Percentiles rank a stretch among this genome's conserved stretches.
These are phyloP conservation scores for Colletotrichum plurivorum DNA, from an alignment of 2,329 filamentous ascomycete species.

Conservation along the genomic window DNA sequence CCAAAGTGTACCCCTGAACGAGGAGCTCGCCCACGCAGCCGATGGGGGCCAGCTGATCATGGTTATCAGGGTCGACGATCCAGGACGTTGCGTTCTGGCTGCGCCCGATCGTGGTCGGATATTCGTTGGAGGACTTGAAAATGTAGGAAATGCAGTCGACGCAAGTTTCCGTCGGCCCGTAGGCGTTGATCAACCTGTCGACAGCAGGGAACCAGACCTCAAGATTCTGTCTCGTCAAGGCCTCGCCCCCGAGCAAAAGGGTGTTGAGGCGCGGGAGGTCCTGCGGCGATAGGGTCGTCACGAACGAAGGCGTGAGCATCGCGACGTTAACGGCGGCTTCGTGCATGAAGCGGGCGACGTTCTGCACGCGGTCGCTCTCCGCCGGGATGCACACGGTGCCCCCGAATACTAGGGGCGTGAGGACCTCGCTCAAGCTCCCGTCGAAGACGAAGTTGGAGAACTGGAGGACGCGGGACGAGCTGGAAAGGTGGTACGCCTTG, in stretches of 20 bases:
- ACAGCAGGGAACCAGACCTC: slow-evolving; percentile 28
- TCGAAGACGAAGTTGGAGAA: slow-evolving; percentile 41
- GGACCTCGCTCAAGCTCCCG: slow-evolving; percentile 16
- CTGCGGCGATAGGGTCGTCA: slow-evolving; percentile 22
- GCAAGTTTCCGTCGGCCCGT: slow-evolving; percentile 42
- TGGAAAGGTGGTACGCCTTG: too few relatives aligned
- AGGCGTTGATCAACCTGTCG: slow-evolving; percentile 37
- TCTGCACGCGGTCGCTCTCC: neutral
- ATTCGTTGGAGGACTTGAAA: slow-evolving; percentile 3
- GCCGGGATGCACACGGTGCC: slow-evolving; percentile 21
- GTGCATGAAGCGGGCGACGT: neutral
- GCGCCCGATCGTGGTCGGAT: neutral
- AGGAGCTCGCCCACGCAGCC: slow-evolving; percentile 42
- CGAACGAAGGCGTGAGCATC: slow-evolving; percentile 3
- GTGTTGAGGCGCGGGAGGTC: slow-evolving; percentile 34
- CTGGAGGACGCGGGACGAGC: slow-evolving; percentile 2
- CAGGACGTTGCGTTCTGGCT: slow-evolving; percentile 43
- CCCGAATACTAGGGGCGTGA: slow-evolving; percentile 2
- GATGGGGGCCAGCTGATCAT: slow-evolving; percentile 45
- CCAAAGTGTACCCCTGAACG: slow-evolving; percentile 16
- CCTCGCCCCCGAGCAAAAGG: slow-evolving; percentile 41
- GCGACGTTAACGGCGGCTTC: neutral
- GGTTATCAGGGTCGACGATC: slow-evolving; percentile 46
- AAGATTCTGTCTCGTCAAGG: slow-evolving; percentile 38
- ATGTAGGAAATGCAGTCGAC: slow-evolving; percentile 19